phyloP scores from a whole-genome alignment of 495 filamentous ascomycete genomes.

The Penicillium crystallinum region DNA sequence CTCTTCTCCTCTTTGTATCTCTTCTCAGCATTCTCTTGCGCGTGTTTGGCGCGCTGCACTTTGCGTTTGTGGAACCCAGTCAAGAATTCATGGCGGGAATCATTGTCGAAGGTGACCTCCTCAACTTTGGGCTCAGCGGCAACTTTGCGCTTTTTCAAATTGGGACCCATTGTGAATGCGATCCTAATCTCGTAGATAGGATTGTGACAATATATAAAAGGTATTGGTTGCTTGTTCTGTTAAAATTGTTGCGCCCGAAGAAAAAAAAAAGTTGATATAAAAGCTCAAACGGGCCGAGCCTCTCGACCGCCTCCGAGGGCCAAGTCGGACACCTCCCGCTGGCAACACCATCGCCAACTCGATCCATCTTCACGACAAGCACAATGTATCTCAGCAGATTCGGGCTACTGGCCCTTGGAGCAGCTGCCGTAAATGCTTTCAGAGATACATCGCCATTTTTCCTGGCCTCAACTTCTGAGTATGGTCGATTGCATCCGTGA shows the following conservation, averaged over 20 bases:
- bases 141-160: constrained; percentile 56
- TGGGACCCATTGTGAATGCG: constrained; percentile 35
- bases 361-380: constrained; percentile 22
- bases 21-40: constrained; percentile 69
- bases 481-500: constrained; percentile 30
- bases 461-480: constrained; percentile 76
- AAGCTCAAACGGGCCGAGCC: constrained; percentile 24
- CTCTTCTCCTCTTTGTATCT: constrained; percentile 70
- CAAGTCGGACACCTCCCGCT: constrained; percentile 26
- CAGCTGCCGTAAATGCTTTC: constrained; percentile 62
- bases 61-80: constrained; percentile 98
- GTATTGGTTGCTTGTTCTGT: constrained; percentile 4
- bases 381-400: constrained; percentile 59
- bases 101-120: constrained; percentile 78
- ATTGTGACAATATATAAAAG: background rate
- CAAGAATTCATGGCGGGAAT: constrained; percentile 74
- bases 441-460: constrained; percentile 83
- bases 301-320: constrained; percentile 29
- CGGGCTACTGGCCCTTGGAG: constrained; percentile 56
- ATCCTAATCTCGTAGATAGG: background rate
- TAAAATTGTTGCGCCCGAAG: background rate
- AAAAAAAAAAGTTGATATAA: constrained; percentile 23
- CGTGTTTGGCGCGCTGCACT: constrained; percentile 71
- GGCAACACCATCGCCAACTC: constrained; percentile 21
- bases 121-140: constrained; percentile 49